Conservation (phyloP, 148 eudicot species). For the Chenopodium suecicum region DNA sequence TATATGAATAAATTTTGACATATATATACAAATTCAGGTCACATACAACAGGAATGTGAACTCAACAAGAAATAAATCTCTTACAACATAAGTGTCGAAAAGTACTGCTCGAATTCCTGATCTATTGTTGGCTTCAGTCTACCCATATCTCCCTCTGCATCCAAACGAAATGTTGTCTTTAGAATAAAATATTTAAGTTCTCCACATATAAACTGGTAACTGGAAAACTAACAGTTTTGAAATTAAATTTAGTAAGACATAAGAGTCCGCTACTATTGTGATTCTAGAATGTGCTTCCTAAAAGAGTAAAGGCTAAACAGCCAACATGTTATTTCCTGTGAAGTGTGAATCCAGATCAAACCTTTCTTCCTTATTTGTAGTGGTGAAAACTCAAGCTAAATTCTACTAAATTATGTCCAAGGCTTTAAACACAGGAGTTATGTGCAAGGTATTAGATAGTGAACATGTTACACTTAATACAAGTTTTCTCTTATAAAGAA, state of each 20-base stretch:
- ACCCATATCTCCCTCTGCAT: slow-evolving; percentile 30
- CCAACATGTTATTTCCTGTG: background rate
- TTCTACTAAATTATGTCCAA: no score
- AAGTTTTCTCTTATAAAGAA: background rate
- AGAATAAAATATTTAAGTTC: background rate
- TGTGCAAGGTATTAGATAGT: no score
- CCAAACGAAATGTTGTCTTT: background rate
- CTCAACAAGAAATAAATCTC: background rate
- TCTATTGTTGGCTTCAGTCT: slow-evolving; percentile 36
- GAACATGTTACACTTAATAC: no score
- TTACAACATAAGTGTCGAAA: slow-evolving; percentile 40
- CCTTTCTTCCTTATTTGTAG: no score
- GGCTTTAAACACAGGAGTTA: no score
- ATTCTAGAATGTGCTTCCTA: background rate
- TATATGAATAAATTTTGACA: no score
- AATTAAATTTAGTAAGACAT: background rate
- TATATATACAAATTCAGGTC: background rate
- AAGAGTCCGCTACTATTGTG: background rate
- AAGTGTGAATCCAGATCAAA: no score
- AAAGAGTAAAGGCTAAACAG: background rate
- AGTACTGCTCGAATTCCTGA: slow-evolving; percentile 45
- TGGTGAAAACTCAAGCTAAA: no score
- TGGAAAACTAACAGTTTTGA: background rate
- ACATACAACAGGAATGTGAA: background rate
- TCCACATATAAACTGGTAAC: background rate